Conservation (phyloP, 257 asterid species). For the Penstemon davidsonii region DNA sequence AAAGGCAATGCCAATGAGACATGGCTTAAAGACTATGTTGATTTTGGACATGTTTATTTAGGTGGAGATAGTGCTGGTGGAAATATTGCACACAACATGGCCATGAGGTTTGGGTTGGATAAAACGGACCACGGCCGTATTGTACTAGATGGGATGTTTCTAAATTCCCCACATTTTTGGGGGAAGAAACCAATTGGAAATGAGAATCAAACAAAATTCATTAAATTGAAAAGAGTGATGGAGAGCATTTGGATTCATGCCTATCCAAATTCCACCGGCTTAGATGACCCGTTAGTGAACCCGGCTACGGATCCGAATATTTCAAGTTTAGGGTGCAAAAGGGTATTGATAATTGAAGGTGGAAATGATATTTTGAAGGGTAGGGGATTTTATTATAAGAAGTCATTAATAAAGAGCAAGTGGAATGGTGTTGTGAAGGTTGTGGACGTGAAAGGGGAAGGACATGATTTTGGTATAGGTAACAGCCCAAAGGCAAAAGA, state of each 20-base stretch:
- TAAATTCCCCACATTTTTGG: conserved; percentile 10
- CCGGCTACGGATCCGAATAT: conserved; percentile 5
- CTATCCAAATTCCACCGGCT: not conserved
- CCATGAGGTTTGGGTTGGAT: not conserved
- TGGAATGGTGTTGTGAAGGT: conserved; percentile 15
- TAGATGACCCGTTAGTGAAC: conserved; percentile 7
- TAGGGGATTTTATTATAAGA: not conserved
- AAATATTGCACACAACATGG: conserved; percentile 13
- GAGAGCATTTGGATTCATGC: not conserved
- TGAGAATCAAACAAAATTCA: not conserved
- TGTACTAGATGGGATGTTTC: not conserved
- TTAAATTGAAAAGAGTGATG: not conserved
- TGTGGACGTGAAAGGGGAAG: conserved; percentile 11
- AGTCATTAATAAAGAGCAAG: not conserved
- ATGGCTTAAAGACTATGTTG: not conserved
- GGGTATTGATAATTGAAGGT: not conserved
- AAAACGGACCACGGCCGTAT: not conserved
- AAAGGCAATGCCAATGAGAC: not conserved
- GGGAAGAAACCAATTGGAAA: conserved; percentile 2
- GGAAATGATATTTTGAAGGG: conserved; percentile 3
- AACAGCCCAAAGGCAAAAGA: not conserved
- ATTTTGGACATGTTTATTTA: not conserved
- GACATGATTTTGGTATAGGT: conserved; percentile 6
- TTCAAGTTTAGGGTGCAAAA: not conserved
- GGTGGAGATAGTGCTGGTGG: conserved; percentile 13